Conservation (phyloP, 495 filamentous ascomycete genomes). For the Hypoxylon rickii region DNA sequence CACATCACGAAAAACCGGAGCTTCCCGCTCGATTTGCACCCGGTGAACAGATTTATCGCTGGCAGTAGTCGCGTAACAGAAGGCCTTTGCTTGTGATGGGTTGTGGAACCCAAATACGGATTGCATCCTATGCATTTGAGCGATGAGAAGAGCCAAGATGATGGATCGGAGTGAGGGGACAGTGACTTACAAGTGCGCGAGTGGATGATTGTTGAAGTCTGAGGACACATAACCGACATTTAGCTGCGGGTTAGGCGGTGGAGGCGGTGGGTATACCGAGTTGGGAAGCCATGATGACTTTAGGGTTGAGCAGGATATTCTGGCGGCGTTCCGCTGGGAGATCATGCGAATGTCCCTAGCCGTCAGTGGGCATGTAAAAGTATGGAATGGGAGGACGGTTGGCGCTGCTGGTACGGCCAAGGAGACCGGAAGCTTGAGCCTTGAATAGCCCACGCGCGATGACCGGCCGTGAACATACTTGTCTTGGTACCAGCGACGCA, state of each 20-base stretch:
- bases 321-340: constrained; percentile 90
- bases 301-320: constrained; percentile 89
- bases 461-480: constrained; percentile 68
- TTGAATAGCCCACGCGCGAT: constrained; percentile 63
- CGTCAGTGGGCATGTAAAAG: constrained; percentile 92
- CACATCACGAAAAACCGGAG: constrained; percentile 89
- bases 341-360: constrained; percentile 94
- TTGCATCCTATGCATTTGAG: constrained; percentile 69
- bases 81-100: constrained; percentile 71
- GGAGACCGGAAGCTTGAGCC: constrained; percentile 75
- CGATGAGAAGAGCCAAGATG: neutral
- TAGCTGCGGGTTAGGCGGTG: constrained; percentile 79
- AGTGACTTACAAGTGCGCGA: constrained; percentile 74
- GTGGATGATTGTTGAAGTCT: constrained; percentile 98
- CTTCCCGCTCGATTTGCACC: constrained; percentile 91
- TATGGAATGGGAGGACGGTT: constrained; percentile 97
- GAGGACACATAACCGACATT: constrained; percentile 96
- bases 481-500: constrained; percentile 89
- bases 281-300: constrained; percentile 82
- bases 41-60: constrained; percentile 92
- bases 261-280: constrained; percentile 80
- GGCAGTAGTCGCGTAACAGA: constrained; percentile 95
- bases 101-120: constrained; percentile 96
- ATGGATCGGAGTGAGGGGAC: neutral
- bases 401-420: constrained; percentile 87